Conservation (phyloP, 768 basidiomycete species). For the Suillus subluteus region DNA sequence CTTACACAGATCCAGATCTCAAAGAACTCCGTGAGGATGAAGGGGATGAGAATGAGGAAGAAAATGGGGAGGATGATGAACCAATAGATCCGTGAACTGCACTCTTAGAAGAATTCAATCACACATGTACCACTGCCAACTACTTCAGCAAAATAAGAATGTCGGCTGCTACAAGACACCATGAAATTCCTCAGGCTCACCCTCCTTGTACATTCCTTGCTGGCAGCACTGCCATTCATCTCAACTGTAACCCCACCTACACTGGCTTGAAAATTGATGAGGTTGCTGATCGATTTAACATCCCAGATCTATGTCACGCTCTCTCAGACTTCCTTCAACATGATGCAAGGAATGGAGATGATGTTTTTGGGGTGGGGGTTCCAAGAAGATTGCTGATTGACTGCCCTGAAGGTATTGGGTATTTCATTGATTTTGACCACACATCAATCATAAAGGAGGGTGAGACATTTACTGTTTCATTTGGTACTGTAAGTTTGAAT, state of each 20-base stretch:
- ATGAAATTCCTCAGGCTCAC: slow-evolving; percentile 1
- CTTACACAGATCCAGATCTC: no score
- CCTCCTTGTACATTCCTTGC: slow-evolving; percentile 4
- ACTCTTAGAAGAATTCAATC: no score
- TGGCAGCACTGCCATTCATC: background rate
- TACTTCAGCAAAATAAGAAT: background rate
- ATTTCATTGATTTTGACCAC: background rate
- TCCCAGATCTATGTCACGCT: background rate
- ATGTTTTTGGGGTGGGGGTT: background rate
- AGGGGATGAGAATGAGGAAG: background rate
- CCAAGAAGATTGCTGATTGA: background rate
- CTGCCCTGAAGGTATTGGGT: background rate
- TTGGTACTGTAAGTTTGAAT: background rate
- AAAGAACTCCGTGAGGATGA: no score
- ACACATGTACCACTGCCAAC: no score
- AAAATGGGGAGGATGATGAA: background rate
- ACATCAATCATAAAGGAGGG: background rate
- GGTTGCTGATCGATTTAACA: background rate
- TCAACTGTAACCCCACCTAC: background rate
- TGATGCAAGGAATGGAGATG: background rate
- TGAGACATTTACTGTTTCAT: background rate
- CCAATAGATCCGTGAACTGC: no score
- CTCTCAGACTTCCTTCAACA: background rate
- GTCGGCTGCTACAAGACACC: background rate
- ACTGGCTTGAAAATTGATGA: background rate